Conservation (phyloP, 108 stramenopile species). For the Halocafeteria seosinensis region DNA sequence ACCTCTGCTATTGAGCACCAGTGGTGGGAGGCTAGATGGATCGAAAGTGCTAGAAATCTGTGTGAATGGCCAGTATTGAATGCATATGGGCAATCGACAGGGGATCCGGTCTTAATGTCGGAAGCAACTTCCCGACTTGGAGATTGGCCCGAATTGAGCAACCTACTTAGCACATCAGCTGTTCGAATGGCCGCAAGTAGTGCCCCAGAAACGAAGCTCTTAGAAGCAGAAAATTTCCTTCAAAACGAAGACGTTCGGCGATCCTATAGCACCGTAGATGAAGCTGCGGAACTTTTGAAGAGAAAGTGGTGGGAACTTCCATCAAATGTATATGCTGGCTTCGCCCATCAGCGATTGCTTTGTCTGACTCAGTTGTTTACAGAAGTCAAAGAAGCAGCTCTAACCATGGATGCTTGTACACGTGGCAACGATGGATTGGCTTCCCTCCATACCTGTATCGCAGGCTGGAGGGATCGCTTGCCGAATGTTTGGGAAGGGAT, state of each 20-base stretch:
- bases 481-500: slow-evolving; percentile 34
- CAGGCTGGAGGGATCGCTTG: slow-evolving; percentile 34
- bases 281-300: too few relatives aligned
- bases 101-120: slow-evolving; percentile 26
- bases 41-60: slow-evolving; percentile 23
- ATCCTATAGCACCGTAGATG: too few relatives aligned
- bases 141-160: slow-evolving; percentile 14
- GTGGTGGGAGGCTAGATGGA: slow-evolving; percentile 32
- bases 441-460: too few relatives aligned
- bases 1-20: slow-evolving; percentile 19
- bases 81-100: slow-evolving; percentile 17
- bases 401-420: too few relatives aligned
- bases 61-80: slow-evolving; percentile 25
- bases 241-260: too few relatives aligned
- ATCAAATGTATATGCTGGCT: too few relatives aligned
- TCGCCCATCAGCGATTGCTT: background rate
- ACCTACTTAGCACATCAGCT: slow-evolving; percentile 17
- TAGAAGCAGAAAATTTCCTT: too few relatives aligned
- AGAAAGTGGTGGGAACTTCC: too few relatives aligned
- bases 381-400: slow-evolving; percentile 3
- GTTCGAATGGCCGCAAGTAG: slow-evolving; percentile 21
- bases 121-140: slow-evolving; percentile 22
- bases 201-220: slow-evolving; percentile 25
- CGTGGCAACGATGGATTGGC: too few relatives aligned
- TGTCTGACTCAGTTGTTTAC: background rate